Evolutionary conservation across 108 stramenopile genomes (phyloP), one percentile per base, ranked within the genome.

Genomic region (Nitzschia sp.): DNA sequence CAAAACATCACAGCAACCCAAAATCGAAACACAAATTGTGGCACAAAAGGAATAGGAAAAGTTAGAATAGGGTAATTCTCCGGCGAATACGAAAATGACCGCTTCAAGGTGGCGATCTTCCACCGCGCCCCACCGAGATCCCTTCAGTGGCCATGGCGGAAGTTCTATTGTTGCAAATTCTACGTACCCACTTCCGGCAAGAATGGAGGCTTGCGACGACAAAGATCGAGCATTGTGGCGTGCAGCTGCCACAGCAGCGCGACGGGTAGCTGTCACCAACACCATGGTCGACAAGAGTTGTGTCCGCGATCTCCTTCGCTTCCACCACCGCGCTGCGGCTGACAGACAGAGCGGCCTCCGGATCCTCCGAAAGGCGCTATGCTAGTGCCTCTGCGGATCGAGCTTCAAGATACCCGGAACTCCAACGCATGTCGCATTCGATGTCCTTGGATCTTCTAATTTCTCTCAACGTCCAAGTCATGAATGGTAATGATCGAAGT

Each of bases 141-240:
- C 37, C 6, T 59, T 20, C 39, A 12, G 58, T 1, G 29, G 1
- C 29, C 29, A 34, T 34, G 29, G 29, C 29, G 29, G 29, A 59
- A 26, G 6, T 39, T 40, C 11, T 37, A 59, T 40, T 59, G 3
- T n/a, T 38, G 34, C 12, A 17, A 19, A 59, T 3, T 34, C 5
- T 0, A 80, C 80, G 65, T 46, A 80, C 80, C 80, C 80, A 53
- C 80, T 80, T 53, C 80, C 80, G 12, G 75, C 75, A 29, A 80
- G 63, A 43, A 80, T 52, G n/a, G 72, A 71, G 21, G 80, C 75
- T 25, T 57, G 50, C 6, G 80, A 72, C 34, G 80, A 72, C 11
- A 80, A 57, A 40, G 80, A 67, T 38, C 80, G 71, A 21, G 62
- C 48, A 8, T 59, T 40, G 56, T 63, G 46, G 53, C 65, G 42